Percentiles rank a stretch among this genome's conserved stretches.
phyloP scores from a whole-genome alignment of 345 rosid genomes.

The Eucalyptus sideroxylon region DNA sequence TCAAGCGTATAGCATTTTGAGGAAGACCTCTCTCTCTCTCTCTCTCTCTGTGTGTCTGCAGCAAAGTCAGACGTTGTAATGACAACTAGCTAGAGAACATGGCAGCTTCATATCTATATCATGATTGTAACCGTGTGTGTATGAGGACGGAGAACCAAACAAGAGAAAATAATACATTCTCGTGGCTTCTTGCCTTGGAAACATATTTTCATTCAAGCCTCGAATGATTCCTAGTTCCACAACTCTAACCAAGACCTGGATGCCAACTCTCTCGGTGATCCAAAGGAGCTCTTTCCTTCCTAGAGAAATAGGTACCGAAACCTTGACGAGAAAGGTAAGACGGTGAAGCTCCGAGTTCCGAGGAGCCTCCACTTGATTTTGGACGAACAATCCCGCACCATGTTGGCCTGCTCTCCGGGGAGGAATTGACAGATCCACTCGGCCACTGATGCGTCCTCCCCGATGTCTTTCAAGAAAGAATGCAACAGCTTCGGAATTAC shows the following conservation, averaged over 20 bases:
- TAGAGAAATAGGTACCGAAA: slow-evolving; percentile 43
- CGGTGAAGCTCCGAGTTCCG: slow-evolving; percentile 29
- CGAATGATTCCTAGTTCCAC: background rate
- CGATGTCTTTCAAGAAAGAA: slow-evolving; percentile 31
- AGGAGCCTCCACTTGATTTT: slow-evolving; percentile 34
- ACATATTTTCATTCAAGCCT: background rate
- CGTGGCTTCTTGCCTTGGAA: background rate
- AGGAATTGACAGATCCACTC: slow-evolving; percentile 59
- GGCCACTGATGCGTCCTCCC: slow-evolving; percentile 23
- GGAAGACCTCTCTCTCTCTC: background rate
- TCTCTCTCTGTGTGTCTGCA: background rate
- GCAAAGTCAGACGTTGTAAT: background rate
- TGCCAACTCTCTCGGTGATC: background rate
- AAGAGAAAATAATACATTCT: background rate
- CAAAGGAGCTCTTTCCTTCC: background rate
- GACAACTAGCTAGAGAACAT: background rate
- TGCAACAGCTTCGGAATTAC: slow-evolving; percentile 50
- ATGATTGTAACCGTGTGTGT: background rate
- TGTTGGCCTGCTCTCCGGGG: slow-evolving; percentile 25
- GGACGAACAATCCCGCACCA: slow-evolving; percentile 28
- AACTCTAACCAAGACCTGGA: background rate
- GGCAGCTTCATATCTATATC: background rate
- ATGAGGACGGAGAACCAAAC: background rate
- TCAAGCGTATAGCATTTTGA: background rate
- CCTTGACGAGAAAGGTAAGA: slow-evolving; percentile 45